Evolutionary conservation across 257 asterid genomes (phyloP).

Genomic region (Nicotiana tomentosiformis): DNA sequence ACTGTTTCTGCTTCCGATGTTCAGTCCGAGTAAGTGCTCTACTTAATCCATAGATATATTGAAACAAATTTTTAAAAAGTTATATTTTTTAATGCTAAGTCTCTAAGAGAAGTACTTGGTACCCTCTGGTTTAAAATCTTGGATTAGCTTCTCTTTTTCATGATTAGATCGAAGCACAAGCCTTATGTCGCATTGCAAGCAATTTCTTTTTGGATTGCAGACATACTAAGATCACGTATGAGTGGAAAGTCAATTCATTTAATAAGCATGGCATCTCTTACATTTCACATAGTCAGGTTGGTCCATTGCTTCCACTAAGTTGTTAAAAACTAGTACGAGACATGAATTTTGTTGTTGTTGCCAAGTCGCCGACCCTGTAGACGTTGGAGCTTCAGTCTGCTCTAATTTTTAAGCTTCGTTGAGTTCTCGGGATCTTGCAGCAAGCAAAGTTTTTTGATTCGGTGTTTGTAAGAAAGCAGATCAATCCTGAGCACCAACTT

Average conservation of each 20-base stretch:
- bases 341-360: too few relatives aligned
- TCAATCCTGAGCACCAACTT: background rate
- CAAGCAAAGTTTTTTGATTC: background rate
- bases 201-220: background rate
- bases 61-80: too few relatives aligned
- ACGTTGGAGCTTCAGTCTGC: too few relatives aligned
- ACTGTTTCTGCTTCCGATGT: slow-evolving; percentile 32
- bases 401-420: too few relatives aligned
- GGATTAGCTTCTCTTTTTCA: background rate
- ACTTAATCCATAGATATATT: too few relatives aligned
- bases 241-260: background rate
- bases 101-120: background rate
- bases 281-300: background rate
- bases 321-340: too few relatives aligned
- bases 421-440: background rate
- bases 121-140: background rate
- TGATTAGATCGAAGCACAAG: background rate
- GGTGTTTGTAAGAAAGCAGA: background rate
- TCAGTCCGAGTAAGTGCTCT: slow-evolving; percentile 50
- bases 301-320: background rate
- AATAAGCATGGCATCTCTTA: background rate
- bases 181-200: background rate
- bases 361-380: too few relatives aligned
- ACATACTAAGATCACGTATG: background rate
- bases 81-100: too few relatives aligned